These are phyloP conservation scores for Quercus robur DNA, from an alignment of 306 rosid species.

Conservation along the genomic window DNA sequence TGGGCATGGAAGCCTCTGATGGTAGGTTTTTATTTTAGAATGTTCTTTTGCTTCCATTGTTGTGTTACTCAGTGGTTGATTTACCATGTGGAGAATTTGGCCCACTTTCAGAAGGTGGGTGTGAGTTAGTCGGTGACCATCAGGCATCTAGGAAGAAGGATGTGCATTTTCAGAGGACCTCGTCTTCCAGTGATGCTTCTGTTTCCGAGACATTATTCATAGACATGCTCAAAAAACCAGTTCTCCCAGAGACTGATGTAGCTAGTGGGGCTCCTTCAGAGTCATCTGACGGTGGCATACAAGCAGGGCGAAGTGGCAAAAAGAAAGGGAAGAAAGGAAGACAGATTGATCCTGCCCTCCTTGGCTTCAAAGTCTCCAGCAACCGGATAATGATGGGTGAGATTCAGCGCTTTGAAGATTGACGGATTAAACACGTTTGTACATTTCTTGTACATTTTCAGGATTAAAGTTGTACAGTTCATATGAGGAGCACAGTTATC, in stretches of 20 bases:
- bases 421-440: conserved; percentile 23
- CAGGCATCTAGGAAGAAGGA: conserved; percentile 51
- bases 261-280: conserved; percentile 33
- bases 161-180: conserved; percentile 42
- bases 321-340: conserved; percentile 82
- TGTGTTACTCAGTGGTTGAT: neutral
- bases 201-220: conserved; percentile 66
- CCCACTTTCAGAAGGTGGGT: conserved; percentile 27
- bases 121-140: conserved; percentile 31
- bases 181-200: conserved; percentile 54
- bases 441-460: conserved; percentile 24
- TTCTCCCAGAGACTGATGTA: conserved; percentile 42
- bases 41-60: neutral
- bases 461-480: conserved; percentile 36
- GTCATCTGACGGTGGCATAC: conserved; percentile 40
- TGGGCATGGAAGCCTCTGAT: conserved; percentile 26
- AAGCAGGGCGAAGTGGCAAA: conserved; percentile 51
- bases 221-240: conserved; percentile 63
- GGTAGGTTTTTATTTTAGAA: conserved; percentile 26
- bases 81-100: neutral
- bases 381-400: conserved; percentile 78
- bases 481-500: conserved; percentile 27
- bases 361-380: conserved; percentile 72
- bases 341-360: conserved; percentile 74
- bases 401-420: conserved; percentile 66